These are phyloP conservation scores for Epicoccum sorghinum DNA, from an alignment of 2,329 filamentous ascomycete genomes.

Conservation along the genomic window DNA sequence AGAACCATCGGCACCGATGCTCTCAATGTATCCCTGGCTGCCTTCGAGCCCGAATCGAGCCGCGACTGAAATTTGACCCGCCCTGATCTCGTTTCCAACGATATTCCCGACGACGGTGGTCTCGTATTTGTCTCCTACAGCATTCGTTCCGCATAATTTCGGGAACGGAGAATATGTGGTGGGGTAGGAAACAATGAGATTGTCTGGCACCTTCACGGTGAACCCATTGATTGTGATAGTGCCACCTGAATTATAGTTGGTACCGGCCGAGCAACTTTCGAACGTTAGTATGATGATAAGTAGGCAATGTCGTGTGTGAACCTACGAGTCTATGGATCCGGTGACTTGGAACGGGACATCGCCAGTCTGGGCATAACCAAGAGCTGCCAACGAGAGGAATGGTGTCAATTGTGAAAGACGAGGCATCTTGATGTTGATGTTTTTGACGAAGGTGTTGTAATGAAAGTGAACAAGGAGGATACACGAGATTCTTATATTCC, in stretches of 20 bases:
- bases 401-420: slow-evolving; percentile 22
- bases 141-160: slow-evolving; percentile 33
- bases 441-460: not conserved
- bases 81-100: slow-evolving; percentile 45
- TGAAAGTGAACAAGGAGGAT: not conserved
- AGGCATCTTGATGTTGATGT: slow-evolving; percentile 20
- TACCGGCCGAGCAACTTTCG: slow-evolving; percentile 23
- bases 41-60: slow-evolving; percentile 46
- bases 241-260: slow-evolving; percentile 54
- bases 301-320: not conserved
- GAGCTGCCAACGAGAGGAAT: slow-evolving; percentile 26
- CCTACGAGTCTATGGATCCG: slow-evolving; percentile 39
- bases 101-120: slow-evolving; percentile 49
- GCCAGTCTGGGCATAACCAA: slow-evolving; percentile 25
- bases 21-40: slow-evolving; percentile 46
- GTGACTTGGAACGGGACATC: slow-evolving; percentile 32
- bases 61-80: slow-evolving; percentile 47
- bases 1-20: slow-evolving; percentile 41
- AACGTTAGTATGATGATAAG: too few species aligned
- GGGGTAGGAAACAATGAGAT: slow-evolving; percentile 58
- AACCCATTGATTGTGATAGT: slow-evolving; percentile 54
- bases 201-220: slow-evolving; percentile 56
- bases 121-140: slow-evolving; percentile 25
- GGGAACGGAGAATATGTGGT: slow-evolving; percentile 53
- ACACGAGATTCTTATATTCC: slow-evolving; percentile 15